These are phyloP conservation scores for Microdochium paspali DNA, from an alignment of 2,329 filamentous ascomycete genomes.

Conservation along the genomic window DNA sequence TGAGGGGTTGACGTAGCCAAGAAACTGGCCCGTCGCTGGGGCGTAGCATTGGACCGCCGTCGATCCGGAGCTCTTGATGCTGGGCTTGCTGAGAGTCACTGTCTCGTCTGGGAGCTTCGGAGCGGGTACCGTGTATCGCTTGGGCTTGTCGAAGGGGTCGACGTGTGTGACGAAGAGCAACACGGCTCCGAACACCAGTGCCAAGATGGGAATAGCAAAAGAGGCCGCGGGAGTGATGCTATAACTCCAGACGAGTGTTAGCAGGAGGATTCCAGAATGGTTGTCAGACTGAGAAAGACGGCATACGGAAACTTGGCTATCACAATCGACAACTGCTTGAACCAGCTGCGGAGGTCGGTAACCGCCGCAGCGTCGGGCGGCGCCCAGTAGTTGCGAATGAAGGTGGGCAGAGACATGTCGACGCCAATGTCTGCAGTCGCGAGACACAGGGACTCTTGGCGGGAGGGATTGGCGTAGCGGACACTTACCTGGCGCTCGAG, in stretches of 20 bases:
- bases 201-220: not conserved
- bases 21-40: conserved; percentile 77
- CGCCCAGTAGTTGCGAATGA: not conserved
- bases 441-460: too few species aligned
- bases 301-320: conserved; percentile 14
- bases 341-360: conserved; percentile 15
- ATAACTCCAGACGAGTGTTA: not conserved
- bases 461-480: too few species aligned
- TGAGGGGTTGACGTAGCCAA: conserved; percentile 70
- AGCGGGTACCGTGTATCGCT: conserved; percentile 50
- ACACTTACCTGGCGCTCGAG: too few species aligned
- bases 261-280: not conserved
- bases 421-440: too few species aligned
- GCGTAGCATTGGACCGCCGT: conserved; percentile 75
- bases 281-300: not conserved
- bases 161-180: conserved; percentile 6
- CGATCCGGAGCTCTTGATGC: conserved; percentile 50
- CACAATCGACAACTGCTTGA: conserved; percentile 11
- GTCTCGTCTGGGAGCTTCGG: conserved; percentile 53
- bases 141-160: conserved; percentile 25
- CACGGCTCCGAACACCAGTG: not conserved
- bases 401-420: not conserved
- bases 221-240: not conserved
- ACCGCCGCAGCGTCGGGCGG: conserved; percentile 5
- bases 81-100: conserved; percentile 47